Percentiles rank a stretch among this genome's conserved stretches.
These are phyloP conservation scores for Mariannaea sp. DNA, from an alignment of 2,329 filamentous ascomycete species.

Conservation along the genomic window DNA sequence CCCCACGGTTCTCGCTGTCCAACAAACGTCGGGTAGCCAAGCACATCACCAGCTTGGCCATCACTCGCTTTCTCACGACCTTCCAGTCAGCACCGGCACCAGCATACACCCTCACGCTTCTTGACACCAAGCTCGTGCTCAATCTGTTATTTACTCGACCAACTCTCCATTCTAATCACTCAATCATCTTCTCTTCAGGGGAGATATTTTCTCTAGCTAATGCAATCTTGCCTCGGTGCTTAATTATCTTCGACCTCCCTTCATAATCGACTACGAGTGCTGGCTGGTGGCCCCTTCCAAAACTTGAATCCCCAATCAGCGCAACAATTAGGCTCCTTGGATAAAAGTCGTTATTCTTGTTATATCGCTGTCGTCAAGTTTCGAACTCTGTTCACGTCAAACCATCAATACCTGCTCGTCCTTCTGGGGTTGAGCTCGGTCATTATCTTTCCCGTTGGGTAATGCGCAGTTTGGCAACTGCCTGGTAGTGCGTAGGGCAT, in stretches of 20 bases:
- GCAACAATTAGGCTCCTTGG: constrained; percentile 17
- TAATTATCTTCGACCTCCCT: constrained; percentile 21
- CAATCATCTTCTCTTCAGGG: not conserved
- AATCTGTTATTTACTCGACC: not conserved
- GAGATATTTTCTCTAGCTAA: constrained; percentile 14
- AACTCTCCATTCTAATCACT: too few relatives aligned
- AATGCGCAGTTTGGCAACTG: constrained; percentile 26
- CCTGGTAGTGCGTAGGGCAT: constrained; percentile 41
- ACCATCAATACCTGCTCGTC: constrained; percentile 10
- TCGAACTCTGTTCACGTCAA: constrained; percentile 12
- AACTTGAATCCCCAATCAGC: constrained; percentile 27
- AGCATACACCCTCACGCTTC: constrained; percentile 1
- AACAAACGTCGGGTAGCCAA: too few relatives aligned
- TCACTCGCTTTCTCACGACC: too few relatives aligned
- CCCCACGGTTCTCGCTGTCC: constrained; percentile 22
- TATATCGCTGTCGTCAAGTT: not conserved
- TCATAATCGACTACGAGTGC: constrained; percentile 21
- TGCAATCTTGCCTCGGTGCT: constrained; percentile 17
- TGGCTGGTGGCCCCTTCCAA: constrained; percentile 14
- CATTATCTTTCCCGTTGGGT: constrained; percentile 25
- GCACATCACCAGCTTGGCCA: not conserved
- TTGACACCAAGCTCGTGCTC: not conserved
- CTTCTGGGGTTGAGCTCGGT: not conserved
- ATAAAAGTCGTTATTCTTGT: constrained; percentile 10
- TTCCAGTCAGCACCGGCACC: too few relatives aligned